These are phyloP conservation scores for Botrytis sinoallii DNA, from an alignment of 2,329 filamentous ascomycete genomes.

Conservation along the genomic window DNA sequence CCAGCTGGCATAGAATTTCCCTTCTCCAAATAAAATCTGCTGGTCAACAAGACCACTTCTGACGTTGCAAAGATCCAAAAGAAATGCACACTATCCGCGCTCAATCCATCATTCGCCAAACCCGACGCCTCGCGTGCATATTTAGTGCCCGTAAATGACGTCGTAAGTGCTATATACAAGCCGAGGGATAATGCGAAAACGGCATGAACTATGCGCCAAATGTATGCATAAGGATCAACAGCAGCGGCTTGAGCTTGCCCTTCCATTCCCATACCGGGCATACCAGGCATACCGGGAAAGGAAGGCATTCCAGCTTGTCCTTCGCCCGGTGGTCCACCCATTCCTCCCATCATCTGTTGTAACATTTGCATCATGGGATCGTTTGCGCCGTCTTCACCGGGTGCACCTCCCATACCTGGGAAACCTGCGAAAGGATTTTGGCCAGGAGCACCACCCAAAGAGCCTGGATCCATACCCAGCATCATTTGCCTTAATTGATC, in stretches of 20 bases:
- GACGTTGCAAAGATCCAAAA: conserved; percentile 80
- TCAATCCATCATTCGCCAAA: conserved; percentile 30
- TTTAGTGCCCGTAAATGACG: conserved; percentile 66
- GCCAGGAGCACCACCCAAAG: conserved; percentile 29
- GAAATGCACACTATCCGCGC: conserved; percentile 50
- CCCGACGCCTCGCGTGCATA: conserved; percentile 39
- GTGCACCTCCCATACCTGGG: conserved; percentile 31
- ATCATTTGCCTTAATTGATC: conserved; percentile 64
- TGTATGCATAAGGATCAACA: conserved; percentile 45
- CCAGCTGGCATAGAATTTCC: conserved; percentile 54
- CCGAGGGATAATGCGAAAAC: conserved; percentile 68
- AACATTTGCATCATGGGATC: conserved; percentile 74
- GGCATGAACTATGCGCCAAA: conserved; percentile 74
- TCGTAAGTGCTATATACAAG: conserved; percentile 65
- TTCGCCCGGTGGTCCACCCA: conserved; percentile 41
- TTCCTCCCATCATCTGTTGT: conserved; percentile 63
- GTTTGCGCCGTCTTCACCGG: conserved; percentile 37
- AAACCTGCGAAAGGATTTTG: conserved; percentile 24
- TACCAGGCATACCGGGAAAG: conserved; percentile 41
- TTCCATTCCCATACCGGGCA: conserved; percentile 12
- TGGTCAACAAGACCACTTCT: conserved; percentile 69
- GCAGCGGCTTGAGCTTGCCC: conserved; percentile 35
- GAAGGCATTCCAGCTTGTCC: conserved; percentile 37
- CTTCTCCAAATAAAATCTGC: conserved; percentile 67
- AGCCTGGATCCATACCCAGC: conserved; percentile 51